Percentiles rank a stretch among this genome's conserved stretches.
These are phyloP conservation scores for Aspergillus neotritici DNA, from an alignment of 2,329 filamentous ascomycete species.

Conservation along the genomic window DNA sequence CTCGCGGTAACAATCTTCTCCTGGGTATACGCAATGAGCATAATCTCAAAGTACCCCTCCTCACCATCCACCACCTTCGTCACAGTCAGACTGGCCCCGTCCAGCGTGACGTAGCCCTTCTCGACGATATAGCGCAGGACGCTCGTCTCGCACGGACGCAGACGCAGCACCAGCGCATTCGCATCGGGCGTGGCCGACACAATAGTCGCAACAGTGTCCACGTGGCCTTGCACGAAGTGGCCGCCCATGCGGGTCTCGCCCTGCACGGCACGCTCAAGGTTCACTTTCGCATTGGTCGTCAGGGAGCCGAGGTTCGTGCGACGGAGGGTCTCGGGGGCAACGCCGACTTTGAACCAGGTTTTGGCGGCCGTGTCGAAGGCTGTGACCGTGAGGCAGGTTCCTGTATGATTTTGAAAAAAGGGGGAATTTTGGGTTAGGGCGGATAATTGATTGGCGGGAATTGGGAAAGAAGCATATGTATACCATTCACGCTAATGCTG, in stretches of 20 bases:
- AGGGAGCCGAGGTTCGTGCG: constrained; percentile 88
- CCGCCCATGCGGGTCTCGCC: constrained; percentile 94
- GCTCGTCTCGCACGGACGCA: constrained; percentile 62
- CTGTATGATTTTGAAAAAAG: constrained; percentile 24
- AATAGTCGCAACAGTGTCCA: constrained; percentile 81
- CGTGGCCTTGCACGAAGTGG: constrained; percentile 96
- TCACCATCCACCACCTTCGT: constrained; percentile 74
- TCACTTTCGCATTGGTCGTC: constrained; percentile 62
- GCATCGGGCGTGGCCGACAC: constrained; percentile 70
- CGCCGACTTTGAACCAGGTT: constrained; percentile 76
- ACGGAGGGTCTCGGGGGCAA: constrained; percentile 91
- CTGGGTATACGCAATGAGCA: constrained; percentile 96
- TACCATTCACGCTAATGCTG: constrained; percentile 89
- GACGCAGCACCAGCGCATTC: constrained; percentile 81
- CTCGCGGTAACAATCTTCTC: constrained; percentile 77
- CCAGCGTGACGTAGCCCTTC: constrained; percentile 92
- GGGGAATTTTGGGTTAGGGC: neutral
- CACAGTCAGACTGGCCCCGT: constrained; percentile 90
- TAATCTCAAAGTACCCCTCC: constrained; percentile 86
- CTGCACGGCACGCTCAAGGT: constrained; percentile 88
- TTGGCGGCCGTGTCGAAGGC: constrained; percentile 46
- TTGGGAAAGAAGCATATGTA: neutral
- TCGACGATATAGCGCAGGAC: constrained; percentile 86
- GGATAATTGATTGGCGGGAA: neutral
- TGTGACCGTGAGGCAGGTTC: constrained; percentile 89